Percentiles rank a stretch among this genome's conserved stretches.
phyloP scores from a whole-genome alignment of 2,329 filamentous ascomycete species.

The Cladosporium phlei region DNA sequence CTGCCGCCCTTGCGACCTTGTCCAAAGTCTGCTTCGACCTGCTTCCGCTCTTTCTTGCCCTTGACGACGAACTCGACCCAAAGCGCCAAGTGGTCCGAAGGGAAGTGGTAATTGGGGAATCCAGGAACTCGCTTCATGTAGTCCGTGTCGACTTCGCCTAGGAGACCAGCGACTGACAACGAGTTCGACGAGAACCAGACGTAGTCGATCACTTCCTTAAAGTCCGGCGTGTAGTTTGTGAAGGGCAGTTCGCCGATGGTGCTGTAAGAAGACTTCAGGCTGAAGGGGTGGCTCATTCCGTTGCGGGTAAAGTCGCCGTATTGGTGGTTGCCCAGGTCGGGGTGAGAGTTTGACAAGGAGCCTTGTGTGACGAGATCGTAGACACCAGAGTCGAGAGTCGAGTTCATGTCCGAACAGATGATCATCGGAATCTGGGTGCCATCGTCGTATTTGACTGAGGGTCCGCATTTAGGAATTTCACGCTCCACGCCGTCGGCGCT shows the following conservation, averaged over 20 bases:
- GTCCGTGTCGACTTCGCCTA: slow-evolving; percentile 79
- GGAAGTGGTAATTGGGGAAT: slow-evolving; percentile 92
- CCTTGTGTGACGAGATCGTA: slow-evolving; percentile 86
- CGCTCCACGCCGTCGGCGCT: slow-evolving; percentile 45
- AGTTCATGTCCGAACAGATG: slow-evolving; percentile 96
- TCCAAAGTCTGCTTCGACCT: slow-evolving; percentile 34
- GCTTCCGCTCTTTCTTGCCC: slow-evolving; percentile 64
- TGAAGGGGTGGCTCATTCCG: slow-evolving; percentile 92
- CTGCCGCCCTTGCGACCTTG: slow-evolving; percentile 8
- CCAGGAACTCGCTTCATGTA: slow-evolving; percentile 84
- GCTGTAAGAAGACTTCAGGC: slow-evolving; percentile 82
- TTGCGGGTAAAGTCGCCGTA: slow-evolving; percentile 92
- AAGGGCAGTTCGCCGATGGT: slow-evolving; percentile 82
- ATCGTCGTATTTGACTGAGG: slow-evolving; percentile 79
- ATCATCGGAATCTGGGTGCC: slow-evolving; percentile 85
- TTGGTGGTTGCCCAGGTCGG: slow-evolving; percentile 71
- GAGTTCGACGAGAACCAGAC: slow-evolving; percentile 96
- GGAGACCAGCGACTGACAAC: slow-evolving; percentile 74
- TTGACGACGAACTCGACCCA: slow-evolving; percentile 88
- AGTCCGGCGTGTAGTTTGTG: slow-evolving; percentile 95
- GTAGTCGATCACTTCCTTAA: slow-evolving; percentile 89
- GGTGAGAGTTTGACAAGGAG: slow-evolving; percentile 69
- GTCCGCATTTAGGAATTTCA: slow-evolving; percentile 58
- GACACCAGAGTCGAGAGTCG: slow-evolving; percentile 76
- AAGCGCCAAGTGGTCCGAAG: slow-evolving; percentile 85